Evolutionary conservation across 2,329 filamentous ascomycete genomes (phyloP).

Genomic region (Balansia obtecta): DNA sequence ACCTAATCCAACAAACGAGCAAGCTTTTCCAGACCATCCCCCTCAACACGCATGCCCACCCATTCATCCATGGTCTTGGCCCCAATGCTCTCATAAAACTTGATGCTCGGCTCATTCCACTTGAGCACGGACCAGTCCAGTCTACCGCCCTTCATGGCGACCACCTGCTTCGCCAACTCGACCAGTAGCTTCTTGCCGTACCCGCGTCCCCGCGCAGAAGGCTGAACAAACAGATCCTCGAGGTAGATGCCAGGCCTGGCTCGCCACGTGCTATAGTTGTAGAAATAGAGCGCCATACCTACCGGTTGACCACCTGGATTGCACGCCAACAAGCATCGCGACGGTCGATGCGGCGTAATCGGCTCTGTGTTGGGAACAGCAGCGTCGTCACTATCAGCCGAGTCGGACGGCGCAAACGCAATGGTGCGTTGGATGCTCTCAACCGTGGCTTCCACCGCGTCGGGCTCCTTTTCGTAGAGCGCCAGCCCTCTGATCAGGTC

Average conservation of each 20-base stretch:
- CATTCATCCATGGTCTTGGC: conserved; percentile 57
- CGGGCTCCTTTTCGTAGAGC: conserved; percentile 69
- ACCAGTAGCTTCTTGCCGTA: conserved; percentile 68
- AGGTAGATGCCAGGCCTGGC: conserved; percentile 81
- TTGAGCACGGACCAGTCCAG: conserved; percentile 87
- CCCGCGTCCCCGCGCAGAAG: conserved; percentile 57
- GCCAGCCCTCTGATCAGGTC: conserved; percentile 74
- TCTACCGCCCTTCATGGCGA: conserved; percentile 58
- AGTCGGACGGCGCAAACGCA: conserved; percentile 53
- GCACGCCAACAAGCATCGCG: conserved; percentile 62
- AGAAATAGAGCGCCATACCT: conserved; percentile 84
- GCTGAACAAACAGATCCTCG: conserved; percentile 80
- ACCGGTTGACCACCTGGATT: conserved; percentile 36
- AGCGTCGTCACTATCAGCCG: conserved; percentile 23
- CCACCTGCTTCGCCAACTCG: conserved; percentile 66
- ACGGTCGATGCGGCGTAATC: conserved; percentile 46
- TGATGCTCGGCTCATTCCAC: conserved; percentile 85
- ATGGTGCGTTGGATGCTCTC: conserved; percentile 61
- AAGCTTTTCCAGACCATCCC: conserved; percentile 49
- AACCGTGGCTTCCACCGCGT: conserved; percentile 67
- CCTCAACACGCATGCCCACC: conserved; percentile 65
- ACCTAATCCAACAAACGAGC: conserved; percentile 29
- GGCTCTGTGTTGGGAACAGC: conserved; percentile 34
- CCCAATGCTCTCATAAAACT: conserved; percentile 68
- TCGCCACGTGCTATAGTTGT: conserved; percentile 92